A percentile compares a stretch with the other conserved stretches of the same genome.
These are phyloP conservation scores for Tuctoria greenei DNA, from an alignment of 176 grass and related monocot species.

Conservation along the genomic window DNA sequence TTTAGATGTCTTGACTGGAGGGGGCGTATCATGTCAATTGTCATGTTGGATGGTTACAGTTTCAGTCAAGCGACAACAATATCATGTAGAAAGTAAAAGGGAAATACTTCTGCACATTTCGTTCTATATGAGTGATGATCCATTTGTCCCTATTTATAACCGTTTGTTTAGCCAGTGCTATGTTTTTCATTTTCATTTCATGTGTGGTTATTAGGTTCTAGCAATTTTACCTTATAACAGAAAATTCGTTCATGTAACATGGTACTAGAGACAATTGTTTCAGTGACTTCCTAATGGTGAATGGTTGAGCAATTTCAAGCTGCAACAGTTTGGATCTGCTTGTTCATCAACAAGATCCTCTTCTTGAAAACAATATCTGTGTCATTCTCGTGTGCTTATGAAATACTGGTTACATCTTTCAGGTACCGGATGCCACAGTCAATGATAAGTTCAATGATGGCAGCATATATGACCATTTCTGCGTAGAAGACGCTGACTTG, in stretches of 20 bases:
- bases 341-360: background rate
- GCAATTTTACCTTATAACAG: background rate
- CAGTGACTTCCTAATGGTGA: background rate
- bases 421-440: conserved; percentile 39
- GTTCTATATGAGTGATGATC: background rate
- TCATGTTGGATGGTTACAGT: background rate
- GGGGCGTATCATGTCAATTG: background rate
- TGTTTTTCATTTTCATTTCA: background rate
- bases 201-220: background rate
- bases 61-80: background rate
- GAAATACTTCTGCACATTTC: background rate
- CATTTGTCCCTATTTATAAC: background rate
- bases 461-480: conserved; percentile 65
- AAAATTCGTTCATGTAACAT: background rate
- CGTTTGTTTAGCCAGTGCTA: background rate
- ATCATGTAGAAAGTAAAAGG: background rate
- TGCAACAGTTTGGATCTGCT: background rate
- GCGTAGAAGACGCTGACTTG: conserved; percentile 62
- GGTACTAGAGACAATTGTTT: background rate
- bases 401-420: conserved; percentile 12
- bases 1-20: background rate
- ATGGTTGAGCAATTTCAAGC: background rate
- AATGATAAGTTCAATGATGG: conserved; percentile 72
- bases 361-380: background rate
- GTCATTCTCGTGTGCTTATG: conserved; percentile 31